Base-by-base conservation (phyloP, 2,329 filamentous ascomycete species). In the Hortaea werneckii region DNA sequence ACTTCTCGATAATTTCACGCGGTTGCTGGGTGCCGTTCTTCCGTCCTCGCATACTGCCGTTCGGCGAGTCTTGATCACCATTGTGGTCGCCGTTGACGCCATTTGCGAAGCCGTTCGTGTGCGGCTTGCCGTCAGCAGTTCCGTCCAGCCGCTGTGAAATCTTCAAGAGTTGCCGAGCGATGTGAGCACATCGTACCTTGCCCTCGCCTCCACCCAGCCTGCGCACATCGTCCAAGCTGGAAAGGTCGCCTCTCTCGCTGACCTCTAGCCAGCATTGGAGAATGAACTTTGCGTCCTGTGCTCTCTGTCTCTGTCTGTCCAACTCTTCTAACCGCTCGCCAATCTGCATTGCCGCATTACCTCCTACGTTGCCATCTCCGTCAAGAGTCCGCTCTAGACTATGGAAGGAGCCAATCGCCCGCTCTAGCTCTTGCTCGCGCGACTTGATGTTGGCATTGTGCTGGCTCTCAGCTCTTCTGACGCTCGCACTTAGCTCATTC, bases 201-300 rank as follows among this genome's bases (percentile, higher is more conserved):
- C 90, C 89, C 56, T 95, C 89, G 8, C 85, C 85, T 27, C 84
- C 84, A 1, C 87, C 87, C 54, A 88, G 84, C 53, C 86, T 78
- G 59, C 90, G 79, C 49, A 96, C 82, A 52, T 94, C 88, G 64
- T 96, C 87, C 41, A 98, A 68, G n/a, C 84, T 82, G 6, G 85
- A 83, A 46, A 96, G 75, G 56, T 92, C 82, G 3, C 92, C 92
- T 6, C 83, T 83, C 59, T 95, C 89, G 66, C 83, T 89, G 56
- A 98, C 87, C 60, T 96, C 90, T 37, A 87, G 80, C 90, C 92
- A 98, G 70, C 92, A 98, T 63, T 94, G 85, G 53, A 98, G 88
- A 48, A 98, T 68, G 63, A 96, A 96, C 62, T 86, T 90, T 50
- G 92, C 89, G 70, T 98, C 92, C 63, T 92, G 77, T 29, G 92